Conservation (phyloP, 495 filamentous ascomycete genomes). For the Parachaetomium inaequale region DNA sequence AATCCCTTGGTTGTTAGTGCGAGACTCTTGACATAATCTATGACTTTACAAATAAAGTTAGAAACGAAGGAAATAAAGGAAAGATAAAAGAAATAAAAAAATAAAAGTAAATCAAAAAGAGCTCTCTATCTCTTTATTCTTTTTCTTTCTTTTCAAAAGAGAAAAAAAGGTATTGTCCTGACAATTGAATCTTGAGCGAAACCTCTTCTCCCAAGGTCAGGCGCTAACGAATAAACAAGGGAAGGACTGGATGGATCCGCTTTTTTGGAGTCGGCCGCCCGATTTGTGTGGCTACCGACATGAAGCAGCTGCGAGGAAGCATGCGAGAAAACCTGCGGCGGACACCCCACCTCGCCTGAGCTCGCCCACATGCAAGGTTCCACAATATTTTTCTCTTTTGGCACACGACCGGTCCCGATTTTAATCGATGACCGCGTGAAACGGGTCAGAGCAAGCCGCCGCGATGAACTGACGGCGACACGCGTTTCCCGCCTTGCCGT, state of each 20-base stretch:
- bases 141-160: no score
- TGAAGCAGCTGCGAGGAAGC: constrained; percentile 2
- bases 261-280: background rate
- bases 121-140: no score
- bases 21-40: no score
- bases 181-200: no score
- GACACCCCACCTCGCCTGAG: constrained; percentile 5
- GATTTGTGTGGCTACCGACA: constrained; percentile 19
- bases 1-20: no score
- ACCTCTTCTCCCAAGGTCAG: no score
- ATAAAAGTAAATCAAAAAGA: no score
- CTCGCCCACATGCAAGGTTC: constrained; percentile 10
- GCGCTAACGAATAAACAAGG: no score
- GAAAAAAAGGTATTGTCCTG: no score
- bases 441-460: background rate
- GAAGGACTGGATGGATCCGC: constrained; percentile 32
- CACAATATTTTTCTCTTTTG: constrained; percentile 16
- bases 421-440: constrained; percentile 1
- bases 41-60: no score
- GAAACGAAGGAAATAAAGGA: no score
- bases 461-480: background rate
- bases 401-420: constrained; percentile 9
- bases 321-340: constrained; percentile 11
- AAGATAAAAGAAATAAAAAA: no score
- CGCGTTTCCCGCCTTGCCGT: background rate